These are phyloP conservation scores for Westerdykella ornata DNA, from an alignment of 2,329 filamentous ascomycete species.

Conservation along the genomic window DNA sequence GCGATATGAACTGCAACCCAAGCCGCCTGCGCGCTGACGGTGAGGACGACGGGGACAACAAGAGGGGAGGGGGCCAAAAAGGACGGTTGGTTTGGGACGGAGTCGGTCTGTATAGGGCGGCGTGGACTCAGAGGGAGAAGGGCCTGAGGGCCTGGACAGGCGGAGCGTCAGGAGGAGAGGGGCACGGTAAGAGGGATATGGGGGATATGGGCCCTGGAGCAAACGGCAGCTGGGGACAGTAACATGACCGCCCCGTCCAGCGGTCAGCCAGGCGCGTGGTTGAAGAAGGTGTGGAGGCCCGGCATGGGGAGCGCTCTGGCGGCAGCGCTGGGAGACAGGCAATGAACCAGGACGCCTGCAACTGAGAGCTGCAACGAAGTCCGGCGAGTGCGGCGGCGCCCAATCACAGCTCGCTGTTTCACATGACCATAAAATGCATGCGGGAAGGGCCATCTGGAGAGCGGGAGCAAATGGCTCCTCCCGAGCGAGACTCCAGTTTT, in stretches of 20 bases:
- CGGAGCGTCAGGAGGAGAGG: slow-evolving; percentile 14
- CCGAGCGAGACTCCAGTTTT: slow-evolving; percentile 16
- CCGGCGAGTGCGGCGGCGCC: slow-evolving; percentile 12
- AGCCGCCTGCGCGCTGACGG: neutral
- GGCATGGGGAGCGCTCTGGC: too few relatives aligned
- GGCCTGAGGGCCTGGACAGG: neutral
- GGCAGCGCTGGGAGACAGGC: slow-evolving; percentile 26
- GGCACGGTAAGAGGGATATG: slow-evolving; percentile 24
- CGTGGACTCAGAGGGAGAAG: slow-evolving; percentile 10
- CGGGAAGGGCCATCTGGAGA: slow-evolving; percentile 8
- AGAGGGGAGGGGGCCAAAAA: neutral
- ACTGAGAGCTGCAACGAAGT: slow-evolving; percentile 9
- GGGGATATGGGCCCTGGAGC: slow-evolving; percentile 15
- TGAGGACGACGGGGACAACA: neutral
- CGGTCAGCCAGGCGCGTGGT: slow-evolving; percentile 31
- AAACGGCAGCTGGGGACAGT: slow-evolving; percentile 18
- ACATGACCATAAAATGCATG: slow-evolving; percentile 24
- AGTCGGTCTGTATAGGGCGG: slow-evolving; percentile 9
- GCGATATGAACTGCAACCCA: neutral
- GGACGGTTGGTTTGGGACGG: neutral
- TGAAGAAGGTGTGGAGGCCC: slow-evolving; percentile 31
- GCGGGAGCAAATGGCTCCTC: slow-evolving; percentile 25
- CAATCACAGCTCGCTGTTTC: slow-evolving; percentile 9
- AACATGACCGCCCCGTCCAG: slow-evolving; percentile 28
- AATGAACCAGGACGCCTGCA: slow-evolving; percentile 19